Conservation (phyloP, 169 alveolate genomes). For the Plasmodium billcollinsi region DNA sequence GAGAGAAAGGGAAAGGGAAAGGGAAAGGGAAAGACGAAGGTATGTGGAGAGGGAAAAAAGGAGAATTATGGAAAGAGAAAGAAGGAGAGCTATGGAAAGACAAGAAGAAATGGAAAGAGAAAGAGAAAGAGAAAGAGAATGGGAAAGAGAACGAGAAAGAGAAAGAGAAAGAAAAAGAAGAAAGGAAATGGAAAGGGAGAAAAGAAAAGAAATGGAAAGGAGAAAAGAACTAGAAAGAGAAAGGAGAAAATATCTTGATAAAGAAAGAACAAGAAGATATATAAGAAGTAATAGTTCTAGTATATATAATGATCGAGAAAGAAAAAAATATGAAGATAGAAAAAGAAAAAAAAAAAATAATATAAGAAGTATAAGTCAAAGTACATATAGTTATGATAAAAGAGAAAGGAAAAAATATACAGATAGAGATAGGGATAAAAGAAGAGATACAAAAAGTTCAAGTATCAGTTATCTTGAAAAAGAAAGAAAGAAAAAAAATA, state of each 20-base stretch:
- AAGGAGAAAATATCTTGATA: not conserved
- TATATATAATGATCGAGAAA: not conserved
- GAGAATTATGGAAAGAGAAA: not conserved
- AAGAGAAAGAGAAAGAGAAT: not conserved
- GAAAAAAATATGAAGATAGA: not conserved
- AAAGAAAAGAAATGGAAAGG: constrained; percentile 14
- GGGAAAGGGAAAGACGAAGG: not conserved
- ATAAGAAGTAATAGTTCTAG: not conserved
- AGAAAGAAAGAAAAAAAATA: too few species aligned
- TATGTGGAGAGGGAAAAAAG: not conserved
- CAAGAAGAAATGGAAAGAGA: not conserved
- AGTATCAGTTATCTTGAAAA: too few species aligned
- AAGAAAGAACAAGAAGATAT: constrained; percentile 3
- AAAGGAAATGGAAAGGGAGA: constrained; percentile 11
- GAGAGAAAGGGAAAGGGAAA: not conserved
- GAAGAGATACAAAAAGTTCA: too few species aligned
- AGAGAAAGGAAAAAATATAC: not conserved
- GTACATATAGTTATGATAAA: not conserved
- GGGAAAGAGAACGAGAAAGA: not conserved
- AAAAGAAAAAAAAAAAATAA: not conserved
- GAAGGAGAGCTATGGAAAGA: not conserved
- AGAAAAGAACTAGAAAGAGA: constrained; percentile 9
- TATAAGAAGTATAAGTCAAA: not conserved
- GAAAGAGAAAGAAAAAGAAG: constrained; percentile 9
- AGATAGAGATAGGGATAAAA: too few species aligned